Percentiles rank a stretch among this genome's conserved stretches.
Conservation (phyloP, 164 flowering plant species). For the Umbellularia californica region DNA sequence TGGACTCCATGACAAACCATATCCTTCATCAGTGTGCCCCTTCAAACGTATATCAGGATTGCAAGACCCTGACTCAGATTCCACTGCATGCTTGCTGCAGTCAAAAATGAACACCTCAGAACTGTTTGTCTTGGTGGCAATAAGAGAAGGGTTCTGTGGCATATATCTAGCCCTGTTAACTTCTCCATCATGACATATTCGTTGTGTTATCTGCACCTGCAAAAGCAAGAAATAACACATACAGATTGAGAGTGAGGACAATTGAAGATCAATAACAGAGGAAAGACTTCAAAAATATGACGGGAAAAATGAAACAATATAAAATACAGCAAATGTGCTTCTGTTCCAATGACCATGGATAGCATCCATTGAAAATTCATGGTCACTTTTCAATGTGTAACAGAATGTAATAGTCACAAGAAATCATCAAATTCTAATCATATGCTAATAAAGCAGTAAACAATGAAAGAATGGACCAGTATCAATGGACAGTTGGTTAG, state of each 20-base stretch:
- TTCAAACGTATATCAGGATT: slow-evolving; percentile 69
- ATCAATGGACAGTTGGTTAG: too few species aligned
- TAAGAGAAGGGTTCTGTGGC: slow-evolving; percentile 63
- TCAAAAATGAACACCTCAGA: slow-evolving; percentile 71
- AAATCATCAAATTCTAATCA: too few species aligned
- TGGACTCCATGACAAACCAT: slow-evolving; percentile 90
- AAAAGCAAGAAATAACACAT: neutral
- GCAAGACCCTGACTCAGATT: slow-evolving; percentile 24
- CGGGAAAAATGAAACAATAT: too few species aligned
- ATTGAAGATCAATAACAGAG: neutral
- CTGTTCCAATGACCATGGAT: too few species aligned
- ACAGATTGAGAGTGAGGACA: neutral
- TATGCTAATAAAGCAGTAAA: too few species aligned
- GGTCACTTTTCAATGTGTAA: too few species aligned
- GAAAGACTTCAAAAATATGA: neutral
- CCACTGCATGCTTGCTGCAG: slow-evolving; percentile 35
- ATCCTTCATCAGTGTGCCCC: slow-evolving; percentile 92
- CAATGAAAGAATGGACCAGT: too few species aligned
- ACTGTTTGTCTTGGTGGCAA: slow-evolving; percentile 79
- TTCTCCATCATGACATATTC: slow-evolving; percentile 79
- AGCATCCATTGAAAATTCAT: too few species aligned
- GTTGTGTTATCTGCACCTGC: slow-evolving; percentile 65
- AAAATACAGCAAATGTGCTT: too few species aligned
- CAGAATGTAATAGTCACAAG: too few species aligned
- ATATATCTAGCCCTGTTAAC: slow-evolving; percentile 81